Evolutionary conservation across 805 yeast species (phyloP).

Genomic region (Candida suzukii): DNA sequence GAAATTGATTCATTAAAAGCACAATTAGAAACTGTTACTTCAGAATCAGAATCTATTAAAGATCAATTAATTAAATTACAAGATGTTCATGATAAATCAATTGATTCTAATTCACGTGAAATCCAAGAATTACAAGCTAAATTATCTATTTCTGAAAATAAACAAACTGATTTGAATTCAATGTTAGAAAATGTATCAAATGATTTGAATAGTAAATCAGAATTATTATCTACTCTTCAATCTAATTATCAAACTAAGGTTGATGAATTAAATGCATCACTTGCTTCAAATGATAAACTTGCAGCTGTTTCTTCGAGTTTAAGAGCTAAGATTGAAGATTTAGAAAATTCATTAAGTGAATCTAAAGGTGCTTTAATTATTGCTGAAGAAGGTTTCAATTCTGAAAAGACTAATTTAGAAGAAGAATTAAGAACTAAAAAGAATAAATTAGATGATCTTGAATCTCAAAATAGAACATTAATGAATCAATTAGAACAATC

Average conservation of each 20-base stretch:
- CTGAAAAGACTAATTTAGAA: slow-evolving; percentile 34
- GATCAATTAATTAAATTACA: neutral
- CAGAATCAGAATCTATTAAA: neutral
- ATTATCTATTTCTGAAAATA: slow-evolving; percentile 16
- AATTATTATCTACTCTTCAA: slow-evolving; percentile 9
- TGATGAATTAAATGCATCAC: slow-evolving; percentile 19
- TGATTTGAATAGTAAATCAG: slow-evolving; percentile 22
- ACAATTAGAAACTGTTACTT: neutral
- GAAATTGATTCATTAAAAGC: neutral
- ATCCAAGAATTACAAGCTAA: slow-evolving; percentile 17
- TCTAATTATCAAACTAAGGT: slow-evolving; percentile 16
- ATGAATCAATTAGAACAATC: slow-evolving; percentile 54
- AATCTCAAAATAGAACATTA: slow-evolving; percentile 61
- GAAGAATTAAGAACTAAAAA: slow-evolving; percentile 40
- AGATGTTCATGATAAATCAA: slow-evolving; percentile 2
- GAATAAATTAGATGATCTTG: slow-evolving; percentile 45
- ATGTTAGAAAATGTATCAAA: slow-evolving; percentile 22
- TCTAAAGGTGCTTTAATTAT: slow-evolving; percentile 25
- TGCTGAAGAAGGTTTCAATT: slow-evolving; percentile 38
- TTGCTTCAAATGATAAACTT: slow-evolving; percentile 13
- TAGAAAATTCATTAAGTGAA: slow-evolving; percentile 30
- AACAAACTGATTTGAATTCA: slow-evolving; percentile 22
- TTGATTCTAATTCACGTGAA: slow-evolving; percentile 10
- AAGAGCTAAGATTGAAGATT: slow-evolving; percentile 21
- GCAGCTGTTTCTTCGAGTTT: slow-evolving; percentile 11